Evolutionary conservation across 768 basidiomycete species (phyloP).

Genomic region (Naganishia randhawae): DNA sequence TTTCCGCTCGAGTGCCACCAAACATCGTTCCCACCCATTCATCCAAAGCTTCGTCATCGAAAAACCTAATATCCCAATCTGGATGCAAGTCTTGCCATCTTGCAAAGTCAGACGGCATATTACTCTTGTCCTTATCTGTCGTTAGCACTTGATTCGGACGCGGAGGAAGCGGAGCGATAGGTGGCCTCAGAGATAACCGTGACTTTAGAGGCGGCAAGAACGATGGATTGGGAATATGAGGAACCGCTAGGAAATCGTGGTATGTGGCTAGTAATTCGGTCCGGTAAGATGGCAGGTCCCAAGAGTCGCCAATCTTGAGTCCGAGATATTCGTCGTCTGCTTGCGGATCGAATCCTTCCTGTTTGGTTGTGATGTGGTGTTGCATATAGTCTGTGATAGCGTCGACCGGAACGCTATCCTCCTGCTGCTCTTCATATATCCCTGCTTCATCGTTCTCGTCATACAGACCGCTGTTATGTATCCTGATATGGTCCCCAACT

Average conservation of each 20-base stretch:
- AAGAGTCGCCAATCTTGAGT: slow-evolving; percentile 23
- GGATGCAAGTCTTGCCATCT: slow-evolving; percentile 41
- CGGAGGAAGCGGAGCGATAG: slow-evolving; percentile 32
- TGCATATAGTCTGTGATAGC: slow-evolving; percentile 21
- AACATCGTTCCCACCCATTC: slow-evolving; percentile 36
- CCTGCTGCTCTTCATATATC: not conserved
- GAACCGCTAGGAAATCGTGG: slow-evolving; percentile 31
- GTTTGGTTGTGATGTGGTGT: slow-evolving; percentile 10
- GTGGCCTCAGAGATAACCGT: slow-evolving; percentile 37
- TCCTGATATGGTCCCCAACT: not conserved
- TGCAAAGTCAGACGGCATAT: slow-evolving; percentile 35
- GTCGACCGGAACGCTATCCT: slow-evolving; percentile 6
- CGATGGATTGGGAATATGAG: slow-evolving; percentile 20
- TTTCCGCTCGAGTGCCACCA: slow-evolving; percentile 35
- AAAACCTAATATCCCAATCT: slow-evolving; percentile 39
- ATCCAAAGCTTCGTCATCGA: slow-evolving; percentile 36
- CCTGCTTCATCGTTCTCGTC: slow-evolving; percentile 1
- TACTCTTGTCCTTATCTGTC: slow-evolving; percentile 35
- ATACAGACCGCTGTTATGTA: not conserved
- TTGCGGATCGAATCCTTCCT: slow-evolving; percentile 14
- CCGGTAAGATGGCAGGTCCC: slow-evolving; percentile 31
- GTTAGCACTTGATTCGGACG: slow-evolving; percentile 37
- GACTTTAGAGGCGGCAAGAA: slow-evolving; percentile 37
- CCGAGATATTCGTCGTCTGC: slow-evolving; percentile 26
- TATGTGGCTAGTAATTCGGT: slow-evolving; percentile 36